These are phyloP conservation scores for Tulasnella sp. DNA, from an alignment of 768 basidiomycete species.

Conservation along the genomic window DNA sequence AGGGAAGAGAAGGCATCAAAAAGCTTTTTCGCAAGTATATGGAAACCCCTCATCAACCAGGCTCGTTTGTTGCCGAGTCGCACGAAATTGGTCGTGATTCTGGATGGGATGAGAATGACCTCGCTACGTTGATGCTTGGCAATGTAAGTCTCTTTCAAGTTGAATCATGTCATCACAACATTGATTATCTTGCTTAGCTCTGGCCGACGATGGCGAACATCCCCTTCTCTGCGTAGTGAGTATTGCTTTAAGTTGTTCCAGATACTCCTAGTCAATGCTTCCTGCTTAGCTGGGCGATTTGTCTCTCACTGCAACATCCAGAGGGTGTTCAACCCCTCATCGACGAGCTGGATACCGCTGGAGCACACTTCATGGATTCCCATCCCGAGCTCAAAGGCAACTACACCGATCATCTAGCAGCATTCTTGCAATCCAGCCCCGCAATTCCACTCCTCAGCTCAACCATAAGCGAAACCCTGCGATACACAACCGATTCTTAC, in stretches of 20 bases:
- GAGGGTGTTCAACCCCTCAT: constrained; percentile 10
- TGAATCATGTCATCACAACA: constrained; percentile 2
- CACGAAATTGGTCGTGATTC: too few species aligned
- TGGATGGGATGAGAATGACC: too few species aligned
- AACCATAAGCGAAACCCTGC: constrained; percentile 8
- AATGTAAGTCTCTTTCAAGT: not conserved
- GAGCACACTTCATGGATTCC: not conserved
- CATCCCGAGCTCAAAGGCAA: not conserved
- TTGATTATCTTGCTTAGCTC: constrained; percentile 3
- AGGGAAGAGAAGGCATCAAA: not conserved
- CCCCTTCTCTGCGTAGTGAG: constrained; percentile 6
- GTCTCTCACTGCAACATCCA: constrained; percentile 9
- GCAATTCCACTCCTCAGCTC: constrained; percentile 9
- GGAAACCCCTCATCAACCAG: constrained; percentile 2
- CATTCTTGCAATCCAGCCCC: constrained; percentile 11
- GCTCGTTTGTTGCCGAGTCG: constrained; percentile 1
- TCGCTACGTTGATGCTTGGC: not conserved
- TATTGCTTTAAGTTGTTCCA: not conserved
- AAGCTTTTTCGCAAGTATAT: constrained; percentile 4
- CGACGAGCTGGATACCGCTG: constrained; percentile 5
- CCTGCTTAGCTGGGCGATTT: constrained; percentile 1
- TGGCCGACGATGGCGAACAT: constrained; percentile 12
- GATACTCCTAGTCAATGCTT: not conserved
- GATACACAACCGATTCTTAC: constrained; percentile 14
- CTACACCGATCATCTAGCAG: not conserved